Base-by-base conservation (phyloP, 495 filamentous ascomycete genomes). In the Lasiosphaeria ovina region DNA sequence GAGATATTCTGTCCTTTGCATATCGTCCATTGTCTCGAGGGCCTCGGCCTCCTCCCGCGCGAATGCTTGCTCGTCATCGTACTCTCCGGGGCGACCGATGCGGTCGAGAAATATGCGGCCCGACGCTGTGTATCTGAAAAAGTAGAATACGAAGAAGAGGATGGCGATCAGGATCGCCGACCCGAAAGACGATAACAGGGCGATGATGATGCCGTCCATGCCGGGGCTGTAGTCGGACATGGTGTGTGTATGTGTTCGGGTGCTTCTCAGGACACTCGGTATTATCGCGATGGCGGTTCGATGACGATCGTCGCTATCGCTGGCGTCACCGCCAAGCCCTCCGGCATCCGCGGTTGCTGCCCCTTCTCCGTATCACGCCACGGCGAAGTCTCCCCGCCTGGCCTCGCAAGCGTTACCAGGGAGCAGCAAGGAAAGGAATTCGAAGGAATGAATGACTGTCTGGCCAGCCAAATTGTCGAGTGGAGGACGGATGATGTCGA, bases 11-110 rank as follows among this genome's bases (percentile, higher is more conserved):
- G 85, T 85, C 74, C 89, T 82, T 69, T 91, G 85, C 66, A 97
- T 76, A 64, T 98, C 94, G 76, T 97, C 94, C 95, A 98, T 98
- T 57, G 81, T 81, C 77, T 96, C 95, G 70, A 98, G 74, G 57
- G 95, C 94, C 73, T 95, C 92, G 34, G 90, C 92, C 84, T 98
- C 94, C 75, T 98, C 94, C 62, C 89, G 85, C 61, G 84, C 81
- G 74, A 93, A 95, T 34, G 89, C 88, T 73, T 97, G 92, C 73
- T 98, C 94, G 77, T 98, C 94, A 74, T 98, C 94, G 78, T 89
- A 98, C 76, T 97, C 94, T 61, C 94, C 94, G 2, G 94, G 93
- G 57, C 95, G 83, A 45, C 91, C 93, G 71, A 98, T 89, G 62
- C 92, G 87, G 77, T 98, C 93, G 61, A 98, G 82, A 59, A 98